Base-by-base conservation (phyloP, 768 basidiomycete genomes). In the Amanita rimosa region DNA sequence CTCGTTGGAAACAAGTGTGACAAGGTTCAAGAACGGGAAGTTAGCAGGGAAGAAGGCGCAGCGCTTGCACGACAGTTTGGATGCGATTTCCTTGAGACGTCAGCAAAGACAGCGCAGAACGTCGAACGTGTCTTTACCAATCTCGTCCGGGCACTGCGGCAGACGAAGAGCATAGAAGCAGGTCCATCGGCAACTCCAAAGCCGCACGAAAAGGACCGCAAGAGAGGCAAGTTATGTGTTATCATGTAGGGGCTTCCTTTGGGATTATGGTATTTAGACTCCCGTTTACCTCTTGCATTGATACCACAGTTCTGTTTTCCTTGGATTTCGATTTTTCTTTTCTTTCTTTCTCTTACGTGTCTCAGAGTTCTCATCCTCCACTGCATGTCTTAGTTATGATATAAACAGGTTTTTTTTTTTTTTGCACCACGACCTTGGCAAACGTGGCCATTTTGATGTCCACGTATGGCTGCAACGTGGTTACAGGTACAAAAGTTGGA, bases 1-100 rank as follows among this genome's bases (percentile, higher is more conserved):
- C 79, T 97, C 51, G 90, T 97, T 52, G 94, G 94, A 57, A 97
- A 97, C 73, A 96, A 97, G 67, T 83, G 80, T 61, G 93, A 97
- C 75, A 88, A 89, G 73, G 75, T 79, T n/a, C 82, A 82, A 55
- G 85, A 89, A 57, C 80, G 93, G 29, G 92, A 95, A 61, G 93
- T 97, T 8, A 85, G 89, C 40, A 81, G 79, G 55, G 91, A 95
- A 58, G 93, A 97, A 57, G 96, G 92, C 10, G 73, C 76, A 14
- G 76, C 78, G 7, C 69, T 95, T 46, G 95, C 96, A 27, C 75
- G 80, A 55, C 72, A 79, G 46, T 83, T 94, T 54, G 88, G 89
- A 44, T 96, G 92, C 70, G 87, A 88, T 51, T 95, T 97, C 65
- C 82, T 92, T 64, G 95, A 98, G 65, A 93, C 95, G 27, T 89